Percentiles rank a stretch among this genome's conserved stretches.
These are phyloP conservation scores for Ballota nigra DNA, from an alignment of 257 asterid genomes.

Conservation along the genomic window DNA sequence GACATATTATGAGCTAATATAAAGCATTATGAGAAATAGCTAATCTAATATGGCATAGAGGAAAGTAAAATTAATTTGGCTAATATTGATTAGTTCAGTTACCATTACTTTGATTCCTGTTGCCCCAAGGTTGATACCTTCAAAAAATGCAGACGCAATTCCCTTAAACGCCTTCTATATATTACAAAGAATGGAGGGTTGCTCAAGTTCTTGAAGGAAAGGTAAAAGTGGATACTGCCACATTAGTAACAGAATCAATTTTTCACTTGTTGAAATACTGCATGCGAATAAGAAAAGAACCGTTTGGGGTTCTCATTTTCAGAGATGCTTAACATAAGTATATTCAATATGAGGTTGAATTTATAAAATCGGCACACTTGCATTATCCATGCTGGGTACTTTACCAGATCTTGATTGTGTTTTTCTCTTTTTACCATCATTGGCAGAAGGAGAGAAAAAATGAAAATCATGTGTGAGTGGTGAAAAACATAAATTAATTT, in stretches of 20 bases:
- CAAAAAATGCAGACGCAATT: not conserved
- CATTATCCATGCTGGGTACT: too few relatives aligned
- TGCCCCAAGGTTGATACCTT: not conserved
- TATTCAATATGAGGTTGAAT: not conserved
- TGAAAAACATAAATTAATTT: not conserved
- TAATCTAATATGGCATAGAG: not conserved
- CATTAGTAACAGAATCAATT: not conserved
- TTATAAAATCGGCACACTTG: not conserved
- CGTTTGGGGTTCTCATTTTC: not conserved
- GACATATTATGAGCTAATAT: not conserved
- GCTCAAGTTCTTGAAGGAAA: conserved; percentile 3
- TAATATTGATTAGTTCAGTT: not conserved
- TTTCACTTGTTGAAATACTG: not conserved
- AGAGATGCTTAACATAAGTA: not conserved
- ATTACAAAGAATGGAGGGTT: not conserved
- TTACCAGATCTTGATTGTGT: too few relatives aligned
- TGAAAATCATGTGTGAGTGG: not conserved
- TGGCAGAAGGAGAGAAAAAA: not conserved
- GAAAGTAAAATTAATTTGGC: not conserved
- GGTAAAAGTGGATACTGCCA: not conserved
- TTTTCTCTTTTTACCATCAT: not conserved
- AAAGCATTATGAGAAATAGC: not conserved
- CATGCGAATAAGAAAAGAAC: not conserved
- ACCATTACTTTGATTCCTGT: not conserved
- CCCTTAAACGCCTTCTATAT: not conserved